Base-by-base conservation (phyloP, 2,329 filamentous ascomycete genomes). In the Ophiostoma perfectum region DNA sequence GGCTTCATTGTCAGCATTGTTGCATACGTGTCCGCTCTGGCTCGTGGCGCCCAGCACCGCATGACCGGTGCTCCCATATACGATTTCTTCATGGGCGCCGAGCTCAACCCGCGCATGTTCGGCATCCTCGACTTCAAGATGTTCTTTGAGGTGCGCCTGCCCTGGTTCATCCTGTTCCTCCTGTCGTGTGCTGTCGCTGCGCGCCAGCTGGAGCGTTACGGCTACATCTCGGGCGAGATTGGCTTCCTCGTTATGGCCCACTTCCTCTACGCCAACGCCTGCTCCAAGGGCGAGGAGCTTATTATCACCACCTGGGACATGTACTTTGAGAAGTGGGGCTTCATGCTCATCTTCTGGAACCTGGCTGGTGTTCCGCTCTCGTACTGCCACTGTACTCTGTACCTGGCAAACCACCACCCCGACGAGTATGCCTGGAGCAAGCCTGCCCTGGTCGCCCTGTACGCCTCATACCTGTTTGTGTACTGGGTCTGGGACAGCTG, bases 281-380 rank as follows among this genome's bases (percentile, higher is more conserved):
- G 90, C 80, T 85, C 86, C 73, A 94, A 94, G 80, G 91, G 89
- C 58, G 91, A 95, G 80, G 90, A 94, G 79, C 84, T 90, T 75
- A 93, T 94, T 77, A 83, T 90, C 68, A 89, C 88, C 12, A 92
- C 90, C 62, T 94, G 91, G 88, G 91, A 95, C 76, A 93, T 95
- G 88, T 93, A 93, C 81, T 92, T 90, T 75, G 91, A 94, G 81
- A 93, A 94, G 80, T 91, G 89, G 84, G 91, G 91, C 69, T 94
- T 93, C 81, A 93, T 94, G 90, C 84, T 94, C 71, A 92, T 92
- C 77, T 94, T 93, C 83, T 94, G 91, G 91, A 94, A 93, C 78
- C 80, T 94, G 78, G 90, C 90, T 47, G 91, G 91, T 74, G 91
- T 93, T 18, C 91, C 91, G 2, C 82, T 94, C 69, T 89, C 85